phyloP scores from a whole-genome alignment of 2,329 filamentous ascomycete species.

The Hypoxylon sp. region DNA sequence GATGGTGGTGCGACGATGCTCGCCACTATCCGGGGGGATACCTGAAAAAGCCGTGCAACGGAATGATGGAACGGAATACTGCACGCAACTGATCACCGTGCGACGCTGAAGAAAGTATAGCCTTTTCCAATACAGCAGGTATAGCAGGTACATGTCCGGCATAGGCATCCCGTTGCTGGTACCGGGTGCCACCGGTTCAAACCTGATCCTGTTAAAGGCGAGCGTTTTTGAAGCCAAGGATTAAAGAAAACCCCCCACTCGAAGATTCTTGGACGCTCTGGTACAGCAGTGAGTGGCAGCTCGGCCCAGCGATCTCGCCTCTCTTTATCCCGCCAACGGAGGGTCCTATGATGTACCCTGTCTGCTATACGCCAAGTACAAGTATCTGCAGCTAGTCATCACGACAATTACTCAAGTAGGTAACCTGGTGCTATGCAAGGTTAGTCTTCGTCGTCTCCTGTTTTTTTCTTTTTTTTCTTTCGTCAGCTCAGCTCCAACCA shows the following conservation, averaged over 20 bases:
- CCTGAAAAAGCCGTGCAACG: conserved; percentile 22
- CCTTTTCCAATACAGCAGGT: conserved; percentile 25
- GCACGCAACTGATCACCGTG: conserved; percentile 10
- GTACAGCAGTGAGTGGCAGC: too few species aligned
- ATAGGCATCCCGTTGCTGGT: too few species aligned
- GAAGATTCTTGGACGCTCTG: conserved; percentile 30
- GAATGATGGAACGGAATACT: conserved; percentile 22
- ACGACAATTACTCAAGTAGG: conserved; percentile 32
- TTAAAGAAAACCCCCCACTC: conserved; percentile 22
- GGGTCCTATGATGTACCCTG: conserved; percentile 1
- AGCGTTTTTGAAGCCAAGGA: too few species aligned
- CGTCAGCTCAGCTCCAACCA: conserved; percentile 36
- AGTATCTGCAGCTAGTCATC: conserved; percentile 29
- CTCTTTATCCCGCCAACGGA: conserved; percentile 18
- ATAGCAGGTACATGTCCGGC: conserved; percentile 9
- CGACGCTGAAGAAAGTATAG: conserved; percentile 23
- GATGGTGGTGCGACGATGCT: conserved; percentile 34
- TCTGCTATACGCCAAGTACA: neutral
- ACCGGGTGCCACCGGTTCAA: too few species aligned
- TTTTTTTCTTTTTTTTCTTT: conserved; percentile 26
- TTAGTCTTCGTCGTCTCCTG: conserved; percentile 26
- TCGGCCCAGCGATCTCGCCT: conserved; percentile 18
- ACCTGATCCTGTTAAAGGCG: too few species aligned
- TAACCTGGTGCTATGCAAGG: conserved; percentile 23
- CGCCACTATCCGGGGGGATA: conserved; percentile 28